phyloP scores from a whole-genome alignment of 192 early-diverging fungal genomes.

The Entomortierella chlamydospora region DNA sequence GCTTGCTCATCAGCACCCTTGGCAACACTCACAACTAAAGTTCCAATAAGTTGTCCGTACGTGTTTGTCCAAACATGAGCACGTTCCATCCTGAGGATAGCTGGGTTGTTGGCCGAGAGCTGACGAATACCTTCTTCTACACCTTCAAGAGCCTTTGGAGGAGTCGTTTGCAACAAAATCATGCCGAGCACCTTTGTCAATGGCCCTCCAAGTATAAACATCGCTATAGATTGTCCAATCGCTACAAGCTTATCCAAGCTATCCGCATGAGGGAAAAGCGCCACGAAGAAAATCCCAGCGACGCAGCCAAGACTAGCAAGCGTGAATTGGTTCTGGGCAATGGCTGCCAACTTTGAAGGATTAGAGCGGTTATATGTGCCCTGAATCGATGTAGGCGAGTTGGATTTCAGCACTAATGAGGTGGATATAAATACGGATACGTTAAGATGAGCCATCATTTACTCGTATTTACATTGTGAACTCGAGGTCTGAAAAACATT shows the following conservation, averaged over 20 bases:
- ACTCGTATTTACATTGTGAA: background rate
- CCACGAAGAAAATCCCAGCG: slow-evolving; percentile 34
- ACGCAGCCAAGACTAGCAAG: slow-evolving; percentile 53
- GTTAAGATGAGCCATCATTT: too few relatives aligned
- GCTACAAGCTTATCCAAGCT: slow-evolving; percentile 61
- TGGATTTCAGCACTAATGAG: slow-evolving; percentile 12
- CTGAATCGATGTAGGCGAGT: slow-evolving; percentile 5
- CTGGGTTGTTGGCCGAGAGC: slow-evolving; percentile 44
- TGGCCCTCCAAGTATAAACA: slow-evolving; percentile 64
- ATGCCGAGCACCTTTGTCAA: slow-evolving; percentile 61
- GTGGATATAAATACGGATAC: background rate
- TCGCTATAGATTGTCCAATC: slow-evolving; percentile 56
- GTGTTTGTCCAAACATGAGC: slow-evolving; percentile 71
- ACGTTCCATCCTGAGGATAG: slow-evolving; percentile 56
- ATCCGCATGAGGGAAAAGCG: slow-evolving; percentile 37
- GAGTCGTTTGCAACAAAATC: slow-evolving; percentile 66
- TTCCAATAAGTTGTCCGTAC: slow-evolving; percentile 62
- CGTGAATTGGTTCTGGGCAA: slow-evolving; percentile 58
- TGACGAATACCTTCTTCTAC: slow-evolving; percentile 61
- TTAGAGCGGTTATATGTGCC: slow-evolving; percentile 7
- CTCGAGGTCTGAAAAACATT: background rate
- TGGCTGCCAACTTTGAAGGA: slow-evolving; percentile 3
- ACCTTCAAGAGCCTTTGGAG: slow-evolving; percentile 49
- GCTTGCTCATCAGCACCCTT: slow-evolving; percentile 63
- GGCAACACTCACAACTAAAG: slow-evolving; percentile 56